Evolutionary conservation across 495 filamentous ascomycete genomes (phyloP).

Genomic region (Hypoxylon crocopeplum): DNA sequence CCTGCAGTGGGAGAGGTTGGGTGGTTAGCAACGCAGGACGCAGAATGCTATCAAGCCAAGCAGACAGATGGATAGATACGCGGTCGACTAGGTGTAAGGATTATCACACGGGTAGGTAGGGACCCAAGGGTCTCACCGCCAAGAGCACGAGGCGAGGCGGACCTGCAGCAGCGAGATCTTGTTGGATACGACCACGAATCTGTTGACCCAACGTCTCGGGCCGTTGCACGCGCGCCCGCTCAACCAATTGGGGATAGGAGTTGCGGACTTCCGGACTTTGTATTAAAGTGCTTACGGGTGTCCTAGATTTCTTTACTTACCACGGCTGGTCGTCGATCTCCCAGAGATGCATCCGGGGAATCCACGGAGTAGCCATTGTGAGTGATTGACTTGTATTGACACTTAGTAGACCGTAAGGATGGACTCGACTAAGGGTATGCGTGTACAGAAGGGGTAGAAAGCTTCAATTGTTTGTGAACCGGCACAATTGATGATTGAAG

Average conservation of each 20-base stretch:
- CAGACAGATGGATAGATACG: no score
- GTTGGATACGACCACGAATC: conserved; percentile 20
- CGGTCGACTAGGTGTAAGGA: no score
- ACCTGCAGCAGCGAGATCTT: background rate
- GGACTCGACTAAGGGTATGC: background rate
- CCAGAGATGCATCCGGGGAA: conserved; percentile 62
- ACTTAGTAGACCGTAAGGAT: background rate
- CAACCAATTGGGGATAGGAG: conserved; percentile 19
- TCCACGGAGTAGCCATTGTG: conserved; percentile 52
- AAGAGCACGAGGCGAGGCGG: background rate
- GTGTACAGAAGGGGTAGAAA: background rate
- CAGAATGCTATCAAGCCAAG: no score
- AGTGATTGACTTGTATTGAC: background rate
- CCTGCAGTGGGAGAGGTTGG: conserved; percentile 39
- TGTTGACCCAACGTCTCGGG: conserved; percentile 25
- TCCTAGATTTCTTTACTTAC: conserved; percentile 45
- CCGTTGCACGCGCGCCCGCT: background rate
- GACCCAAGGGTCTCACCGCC: background rate
- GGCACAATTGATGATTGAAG: conserved; percentile 12
- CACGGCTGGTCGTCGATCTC: conserved; percentile 63
- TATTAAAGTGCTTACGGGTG: conserved; percentile 17
- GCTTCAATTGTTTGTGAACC: conserved; percentile 3
- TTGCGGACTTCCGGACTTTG: conserved; percentile 26
- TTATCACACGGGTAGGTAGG: background rate
- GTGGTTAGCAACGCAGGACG: conserved; percentile 20